Evolutionary conservation across 2,329 filamentous ascomycete species (phyloP), one percentile per base, ranked within the genome.

Genomic region (Aspergillus phoenicis): DNA sequence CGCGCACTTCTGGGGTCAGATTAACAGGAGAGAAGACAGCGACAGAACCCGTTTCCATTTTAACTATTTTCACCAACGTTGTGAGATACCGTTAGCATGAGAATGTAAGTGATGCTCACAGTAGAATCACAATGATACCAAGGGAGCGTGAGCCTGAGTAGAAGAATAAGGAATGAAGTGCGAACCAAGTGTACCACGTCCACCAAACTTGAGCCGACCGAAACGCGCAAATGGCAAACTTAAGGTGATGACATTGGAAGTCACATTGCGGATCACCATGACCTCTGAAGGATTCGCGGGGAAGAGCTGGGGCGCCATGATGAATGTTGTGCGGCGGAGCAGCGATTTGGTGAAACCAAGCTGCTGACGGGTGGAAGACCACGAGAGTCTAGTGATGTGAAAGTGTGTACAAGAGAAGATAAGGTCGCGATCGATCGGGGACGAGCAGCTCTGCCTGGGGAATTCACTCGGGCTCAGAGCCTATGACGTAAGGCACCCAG

Each of bases 21-120:
- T 89, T 90, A 20, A 95, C 91, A 17, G 95, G 95, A 0, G 93
- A 97, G 84, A 97, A 97, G 75, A 97, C 88, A 66, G 92, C 91
- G 43, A 98, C 86, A 49, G 85, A 81, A 59, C 93, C 93, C 8
- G 88, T 89, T 60, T 87, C 84, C 68, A 99, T 86, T 68, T 88
- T 90, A 62, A 96, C 92, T 92, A 66, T 57, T 26, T 36, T 11
- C 5, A 4, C 17, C 17, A 17, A 60, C 7, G 15, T 36, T 13
- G 11, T 13, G 13, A 36, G 8, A n/a, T 45, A 22, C 3, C 2
- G 17, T 53, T 55, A 54, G 39, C 48, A 58, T 26, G 52, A 22
- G 3, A 4, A 52, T 54, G 38, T 3, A 24, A 1, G 10, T 39
- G 24, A n/a, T 26, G 26, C 38, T n/a, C 30, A n/a, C 26, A 8